These are phyloP conservation scores for Alternaria sp. DNA, from an alignment of 2,329 filamentous ascomycete genomes.

Conservation along the genomic window DNA sequence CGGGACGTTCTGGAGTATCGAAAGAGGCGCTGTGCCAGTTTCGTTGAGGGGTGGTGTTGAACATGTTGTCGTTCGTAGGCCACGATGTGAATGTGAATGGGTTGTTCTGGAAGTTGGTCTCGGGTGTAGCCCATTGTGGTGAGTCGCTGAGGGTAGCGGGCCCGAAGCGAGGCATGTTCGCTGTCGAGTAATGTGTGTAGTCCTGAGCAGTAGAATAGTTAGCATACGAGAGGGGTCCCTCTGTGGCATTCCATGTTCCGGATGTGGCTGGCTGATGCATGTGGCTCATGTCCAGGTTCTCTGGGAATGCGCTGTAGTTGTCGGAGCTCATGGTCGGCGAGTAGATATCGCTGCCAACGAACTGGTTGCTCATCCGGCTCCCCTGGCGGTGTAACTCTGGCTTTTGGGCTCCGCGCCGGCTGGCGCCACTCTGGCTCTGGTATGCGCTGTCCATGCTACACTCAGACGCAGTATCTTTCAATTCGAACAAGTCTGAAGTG, in stretches of 20 bases:
- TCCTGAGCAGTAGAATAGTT: constrained; percentile 52
- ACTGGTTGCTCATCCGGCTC: constrained; percentile 40
- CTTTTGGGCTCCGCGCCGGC: constrained; percentile 41
- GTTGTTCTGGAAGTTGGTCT: constrained; percentile 37
- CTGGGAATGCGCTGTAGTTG: constrained; percentile 44
- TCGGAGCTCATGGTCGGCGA: constrained; percentile 51
- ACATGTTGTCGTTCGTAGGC: constrained; percentile 33
- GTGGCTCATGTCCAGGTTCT: constrained; percentile 46
- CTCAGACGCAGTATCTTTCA: constrained; percentile 51
- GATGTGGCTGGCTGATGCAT: constrained; percentile 41
- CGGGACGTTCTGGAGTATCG: constrained; percentile 34
- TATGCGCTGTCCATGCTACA: constrained; percentile 56
- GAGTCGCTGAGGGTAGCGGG: constrained; percentile 30
- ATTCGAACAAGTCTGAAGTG: constrained; percentile 45
- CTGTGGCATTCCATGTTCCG: constrained; percentile 44
- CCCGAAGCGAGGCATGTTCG: constrained; percentile 36
- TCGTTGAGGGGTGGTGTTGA: constrained; percentile 33
- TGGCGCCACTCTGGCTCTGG: constrained; percentile 51
- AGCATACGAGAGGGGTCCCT: constrained; percentile 46
- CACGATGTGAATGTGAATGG: constrained; percentile 42
- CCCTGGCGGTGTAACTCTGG: constrained; percentile 43
- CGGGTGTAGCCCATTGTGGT: constrained; percentile 36
- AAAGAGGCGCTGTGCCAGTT: constrained; percentile 31
- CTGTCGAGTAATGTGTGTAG: constrained; percentile 39
- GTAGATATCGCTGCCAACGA: constrained; percentile 44